These are phyloP conservation scores for Penicillium expansum DNA, from an alignment of 2,329 filamentous ascomycete genomes.

Conservation along the genomic window DNA sequence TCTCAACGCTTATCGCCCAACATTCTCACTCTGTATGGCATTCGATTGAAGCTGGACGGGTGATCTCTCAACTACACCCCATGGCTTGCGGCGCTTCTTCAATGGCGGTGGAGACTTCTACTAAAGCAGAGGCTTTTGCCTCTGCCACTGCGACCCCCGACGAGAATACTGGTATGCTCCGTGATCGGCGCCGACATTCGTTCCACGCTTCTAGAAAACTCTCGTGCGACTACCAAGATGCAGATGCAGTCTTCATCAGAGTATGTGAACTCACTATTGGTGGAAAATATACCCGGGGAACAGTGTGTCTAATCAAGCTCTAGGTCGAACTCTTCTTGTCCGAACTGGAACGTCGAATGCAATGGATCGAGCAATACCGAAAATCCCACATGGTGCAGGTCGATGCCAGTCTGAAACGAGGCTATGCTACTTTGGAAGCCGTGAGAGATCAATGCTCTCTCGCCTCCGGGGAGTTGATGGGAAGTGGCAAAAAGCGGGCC, in stretches of 20 bases:
- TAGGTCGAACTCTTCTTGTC: conserved; percentile 57
- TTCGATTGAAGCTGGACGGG: conserved; percentile 1
- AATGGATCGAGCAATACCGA: conserved; percentile 83
- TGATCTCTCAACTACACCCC: conserved; percentile 3
- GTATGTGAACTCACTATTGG: conserved; percentile 23
- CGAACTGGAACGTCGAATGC: conserved; percentile 81
- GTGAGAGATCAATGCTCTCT: conserved; percentile 86
- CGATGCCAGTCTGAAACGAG: conserved; percentile 78
- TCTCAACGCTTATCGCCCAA: neutral
- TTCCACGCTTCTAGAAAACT: conserved; percentile 44
- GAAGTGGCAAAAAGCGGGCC: conserved; percentile 76
- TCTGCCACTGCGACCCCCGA: conserved; percentile 30
- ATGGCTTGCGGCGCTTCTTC: conserved; percentile 44
- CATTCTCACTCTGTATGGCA: neutral
- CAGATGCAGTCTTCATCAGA: conserved; percentile 46
- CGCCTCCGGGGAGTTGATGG: conserved; percentile 85
- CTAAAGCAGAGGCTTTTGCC: conserved; percentile 24
- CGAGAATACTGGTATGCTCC: conserved; percentile 36
- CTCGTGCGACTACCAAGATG: conserved; percentile 44
- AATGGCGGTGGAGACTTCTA: conserved; percentile 40
- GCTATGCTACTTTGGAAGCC: conserved; percentile 80
- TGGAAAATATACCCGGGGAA: neutral
- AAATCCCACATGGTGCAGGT: conserved; percentile 76
- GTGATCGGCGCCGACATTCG: conserved; percentile 45
- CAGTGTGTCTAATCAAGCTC: conserved; percentile 4